Evolutionary conservation across 2,329 filamentous ascomycete species (phyloP), one percentile per base, ranked within the genome.

Genomic region (Botrytis sinoallii): DNA sequence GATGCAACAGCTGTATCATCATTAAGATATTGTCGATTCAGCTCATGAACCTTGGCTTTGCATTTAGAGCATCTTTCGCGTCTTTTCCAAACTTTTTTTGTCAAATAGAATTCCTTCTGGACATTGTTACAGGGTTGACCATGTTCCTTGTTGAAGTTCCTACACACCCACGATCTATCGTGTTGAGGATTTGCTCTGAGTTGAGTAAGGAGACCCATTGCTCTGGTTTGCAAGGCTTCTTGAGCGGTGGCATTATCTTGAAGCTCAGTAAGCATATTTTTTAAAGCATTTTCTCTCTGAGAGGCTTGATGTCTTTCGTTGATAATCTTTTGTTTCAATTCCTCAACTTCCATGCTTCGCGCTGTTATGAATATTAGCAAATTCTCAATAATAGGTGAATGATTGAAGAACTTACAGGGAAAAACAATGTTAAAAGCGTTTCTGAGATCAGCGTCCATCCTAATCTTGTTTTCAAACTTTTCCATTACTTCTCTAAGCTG

Each of bases 241-340:
- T 70, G 52, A 35, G n/a, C 57, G 40, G 42, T 44, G n/a, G 52
- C 35, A 29, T 42, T 64, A 42, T 40, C n/a, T 52, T 63, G 46
- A 12, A 42, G 52, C 20, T 46, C 44, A 48, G 20, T 73, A 22
- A 63, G 35, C 14, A 22, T 18, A 18, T 80, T 91, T 91, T 76
- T 93, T 93, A 83, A 91, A 93, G 82, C 91, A 92, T 82, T 60
- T 48, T 72, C 71, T 72, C 40, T 57, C 20, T 48, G 32, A 18
- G 38, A 25, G 8, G 63, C 71, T 69, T 69, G 63, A 1, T 48
- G n/a, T 61, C 64, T 68, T 60, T 72, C 64, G 20, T 42, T 63
- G 14, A 60, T n/a, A 6, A 72, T 44, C 44, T 29, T 46, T 44
- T 69, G 59, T 25, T 72, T 68, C 52, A 72, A 48, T 48, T 59